A percentile compares a stretch with the other conserved stretches of the same genome.
These are phyloP conservation scores for Mycena haematopus DNA, from an alignment of 768 basidiomycete species.

Conservation along the genomic window DNA sequence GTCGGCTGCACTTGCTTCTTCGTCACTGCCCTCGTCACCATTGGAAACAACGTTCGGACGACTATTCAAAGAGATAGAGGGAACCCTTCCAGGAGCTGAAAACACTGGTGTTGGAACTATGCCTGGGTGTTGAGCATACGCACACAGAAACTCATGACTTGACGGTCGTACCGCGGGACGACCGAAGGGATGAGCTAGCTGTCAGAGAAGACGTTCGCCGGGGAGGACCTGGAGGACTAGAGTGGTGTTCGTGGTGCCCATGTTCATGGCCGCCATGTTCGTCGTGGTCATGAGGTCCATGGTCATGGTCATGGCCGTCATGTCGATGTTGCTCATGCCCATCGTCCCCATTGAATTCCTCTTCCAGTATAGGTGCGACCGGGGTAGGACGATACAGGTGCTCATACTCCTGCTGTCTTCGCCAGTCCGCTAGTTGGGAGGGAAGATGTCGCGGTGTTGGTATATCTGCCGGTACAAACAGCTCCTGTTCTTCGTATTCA, in stretches of 20 bases:
- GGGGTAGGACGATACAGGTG: slow-evolving; percentile 12
- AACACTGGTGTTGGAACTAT: slow-evolving; percentile 29
- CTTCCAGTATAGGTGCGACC: slow-evolving; percentile 27
- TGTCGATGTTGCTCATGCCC: slow-evolving; percentile 9
- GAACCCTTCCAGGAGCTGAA: slow-evolving; percentile 18
- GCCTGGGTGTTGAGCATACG: slow-evolving; percentile 18
- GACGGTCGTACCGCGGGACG: slow-evolving; percentile 28
- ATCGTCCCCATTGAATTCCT: slow-evolving; percentile 17
- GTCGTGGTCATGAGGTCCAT: neutral
- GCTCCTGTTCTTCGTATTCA: slow-evolving; percentile 66
- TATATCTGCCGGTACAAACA: slow-evolving; percentile 78
- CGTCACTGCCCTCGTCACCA: slow-evolving; percentile 42
- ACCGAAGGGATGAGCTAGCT: slow-evolving; percentile 23
- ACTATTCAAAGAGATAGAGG: slow-evolving; percentile 8
- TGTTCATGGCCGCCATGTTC: neutral
- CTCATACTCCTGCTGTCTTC: slow-evolving; percentile 40
- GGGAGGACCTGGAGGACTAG: slow-evolving; percentile 21
- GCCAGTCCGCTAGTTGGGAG: slow-evolving; percentile 38
- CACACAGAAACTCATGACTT: slow-evolving; percentile 21
- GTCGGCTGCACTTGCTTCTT: slow-evolving; percentile 46
- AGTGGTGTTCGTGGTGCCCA: slow-evolving; percentile 1
- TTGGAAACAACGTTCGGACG: slow-evolving; percentile 1
- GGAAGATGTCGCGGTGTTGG: slow-evolving; percentile 36
- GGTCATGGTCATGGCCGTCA: neutral
- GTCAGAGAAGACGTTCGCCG: slow-evolving; percentile 25